Base-by-base conservation (phyloP, 192 early-diverging fungal species). In the Rhizophagus clarus region DNA sequence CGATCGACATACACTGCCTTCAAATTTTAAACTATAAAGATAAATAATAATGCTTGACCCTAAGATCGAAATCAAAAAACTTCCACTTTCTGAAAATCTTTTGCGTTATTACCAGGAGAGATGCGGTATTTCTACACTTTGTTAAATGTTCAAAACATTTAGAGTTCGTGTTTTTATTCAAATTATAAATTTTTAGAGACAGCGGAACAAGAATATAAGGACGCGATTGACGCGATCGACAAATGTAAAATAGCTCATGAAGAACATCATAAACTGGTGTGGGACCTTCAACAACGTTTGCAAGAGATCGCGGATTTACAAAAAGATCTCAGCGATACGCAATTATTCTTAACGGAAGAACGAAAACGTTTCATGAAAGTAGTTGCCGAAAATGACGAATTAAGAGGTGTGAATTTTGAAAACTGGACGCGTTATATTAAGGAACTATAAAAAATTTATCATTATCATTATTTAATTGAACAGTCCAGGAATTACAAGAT, bases 51-150 rank as follows among this genome's bases (percentile, higher is more conserved):
- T 73, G 42, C 14, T 73, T 17, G 71, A 73, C 11, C 11, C 71
- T 28, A 45, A 73, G 8, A 49, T 22, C 11, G 71, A 73, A 73
- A 73, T 73, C 7, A 37, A 73, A 14, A 73, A 73, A 22, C 37
- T 73, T 26, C 71, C 71, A 24, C 37, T 73, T 26, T 73, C 71
- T 1, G 71, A 73, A 73, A 47, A 73, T 20, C 37, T 73, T 14
- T 73, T 73, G 14, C 45, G 40, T 73, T 73, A 73, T 22, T 73
- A 73, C 71, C 26, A 47, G 20, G 40, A 73, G 47, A 37, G 71
- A 45, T 28, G 26, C 14, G 71, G 71, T 73, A 47, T 24, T 28
- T 14, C 7, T 22, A 11, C 17, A 26, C 9, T 42, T 72, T 37
- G 4, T 42, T 20, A 26, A 14, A 45, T 47, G 5, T 26, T 26